phyloP scores from a whole-genome alignment of 164 flowering plant species.

The Taxillus chinensis region DNA sequence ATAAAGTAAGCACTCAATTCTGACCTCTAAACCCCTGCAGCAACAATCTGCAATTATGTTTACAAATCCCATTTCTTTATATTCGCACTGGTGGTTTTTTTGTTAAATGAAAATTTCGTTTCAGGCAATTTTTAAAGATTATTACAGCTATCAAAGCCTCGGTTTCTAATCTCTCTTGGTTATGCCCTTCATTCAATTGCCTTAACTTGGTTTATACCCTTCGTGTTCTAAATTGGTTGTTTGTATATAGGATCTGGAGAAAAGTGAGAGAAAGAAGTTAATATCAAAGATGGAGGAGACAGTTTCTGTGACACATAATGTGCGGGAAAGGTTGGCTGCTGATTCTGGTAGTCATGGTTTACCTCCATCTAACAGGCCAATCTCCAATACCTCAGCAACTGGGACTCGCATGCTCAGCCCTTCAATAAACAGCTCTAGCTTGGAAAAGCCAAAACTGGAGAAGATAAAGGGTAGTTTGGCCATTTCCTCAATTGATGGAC shows the following conservation, averaged over 20 bases:
- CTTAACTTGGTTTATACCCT: too few relatives aligned
- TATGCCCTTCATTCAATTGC: too few relatives aligned
- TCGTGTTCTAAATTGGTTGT: too few relatives aligned
- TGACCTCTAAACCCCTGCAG: too few relatives aligned
- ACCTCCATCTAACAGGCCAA: slow-evolving; percentile 17
- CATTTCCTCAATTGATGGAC: slow-evolving; percentile 17
- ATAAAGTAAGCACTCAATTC: too few relatives aligned
- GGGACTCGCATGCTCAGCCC: slow-evolving; percentile 16
- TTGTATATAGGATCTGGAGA: slow-evolving; percentile 34
- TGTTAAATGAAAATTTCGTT: too few relatives aligned
- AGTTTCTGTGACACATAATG: slow-evolving; percentile 20
- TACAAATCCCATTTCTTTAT: too few relatives aligned
- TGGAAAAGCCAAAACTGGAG: slow-evolving; percentile 36
- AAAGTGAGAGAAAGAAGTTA: slow-evolving; percentile 37
- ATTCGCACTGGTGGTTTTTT: too few relatives aligned
- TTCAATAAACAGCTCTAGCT: slow-evolving; percentile 14
- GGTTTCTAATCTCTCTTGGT: too few relatives aligned
- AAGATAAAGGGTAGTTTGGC: slow-evolving; percentile 29
- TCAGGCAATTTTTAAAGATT: too few relatives aligned
- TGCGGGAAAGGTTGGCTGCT: slow-evolving; percentile 22
- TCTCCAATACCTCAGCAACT: slow-evolving; percentile 11
- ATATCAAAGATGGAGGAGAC: slow-evolving; percentile 27
- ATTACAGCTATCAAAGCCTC: too few relatives aligned
- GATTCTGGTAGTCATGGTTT: slow-evolving; percentile 23
- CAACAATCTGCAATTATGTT: too few relatives aligned